Evolutionary conservation across 1,284 basidiomycete species (phyloP).

Genomic region (Mycosarcoma mackinlayi): DNA sequence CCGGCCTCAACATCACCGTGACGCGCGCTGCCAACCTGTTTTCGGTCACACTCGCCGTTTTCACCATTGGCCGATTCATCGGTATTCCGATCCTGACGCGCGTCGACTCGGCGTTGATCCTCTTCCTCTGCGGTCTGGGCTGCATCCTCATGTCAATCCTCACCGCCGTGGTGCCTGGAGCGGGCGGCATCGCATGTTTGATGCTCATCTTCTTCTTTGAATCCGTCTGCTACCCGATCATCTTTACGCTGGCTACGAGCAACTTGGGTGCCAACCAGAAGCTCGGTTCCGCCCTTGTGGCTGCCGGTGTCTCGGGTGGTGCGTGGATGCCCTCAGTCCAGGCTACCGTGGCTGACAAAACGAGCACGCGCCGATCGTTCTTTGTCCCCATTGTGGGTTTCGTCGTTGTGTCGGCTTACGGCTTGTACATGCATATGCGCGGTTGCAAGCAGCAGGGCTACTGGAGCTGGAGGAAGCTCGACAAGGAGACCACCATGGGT

Average conservation of each 20-base stretch:
- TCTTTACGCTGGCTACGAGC: slow-evolving; percentile 79
- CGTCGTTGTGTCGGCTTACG: slow-evolving; percentile 34
- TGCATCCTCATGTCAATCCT: slow-evolving; percentile 74
- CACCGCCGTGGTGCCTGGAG: slow-evolving; percentile 73
- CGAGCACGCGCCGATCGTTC: slow-evolving; percentile 32
- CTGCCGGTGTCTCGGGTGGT: slow-evolving; percentile 76
- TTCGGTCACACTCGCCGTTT: slow-evolving; percentile 75
- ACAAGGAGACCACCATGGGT: slow-evolving; percentile 26
- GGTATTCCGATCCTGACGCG: slow-evolving; percentile 75
- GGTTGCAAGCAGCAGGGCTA: slow-evolving; percentile 25
- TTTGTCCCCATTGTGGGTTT: slow-evolving; percentile 39
- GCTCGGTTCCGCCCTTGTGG: slow-evolving; percentile 38
- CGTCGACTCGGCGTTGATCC: slow-evolving; percentile 76
- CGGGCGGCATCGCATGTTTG: slow-evolving; percentile 75
- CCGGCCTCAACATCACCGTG: slow-evolving; percentile 28
- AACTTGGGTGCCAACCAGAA: slow-evolving; percentile 50
- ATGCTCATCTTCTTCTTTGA: slow-evolving; percentile 82
- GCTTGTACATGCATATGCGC: slow-evolving; percentile 42
- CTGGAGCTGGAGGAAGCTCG: slow-evolving; percentile 43
- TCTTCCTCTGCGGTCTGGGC: slow-evolving; percentile 69
- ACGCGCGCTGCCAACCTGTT: slow-evolving; percentile 68
- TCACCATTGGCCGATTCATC: slow-evolving; percentile 73
- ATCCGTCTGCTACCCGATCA: slow-evolving; percentile 70
- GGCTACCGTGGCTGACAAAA: slow-evolving; percentile 75
- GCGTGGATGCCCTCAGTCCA: slow-evolving; percentile 81